A percentile compares a stretch with the other conserved stretches of the same genome.
These are phyloP conservation scores for Penicillium sp. DNA, from an alignment of 2,329 filamentous ascomycete genomes.

Conservation along the genomic window DNA sequence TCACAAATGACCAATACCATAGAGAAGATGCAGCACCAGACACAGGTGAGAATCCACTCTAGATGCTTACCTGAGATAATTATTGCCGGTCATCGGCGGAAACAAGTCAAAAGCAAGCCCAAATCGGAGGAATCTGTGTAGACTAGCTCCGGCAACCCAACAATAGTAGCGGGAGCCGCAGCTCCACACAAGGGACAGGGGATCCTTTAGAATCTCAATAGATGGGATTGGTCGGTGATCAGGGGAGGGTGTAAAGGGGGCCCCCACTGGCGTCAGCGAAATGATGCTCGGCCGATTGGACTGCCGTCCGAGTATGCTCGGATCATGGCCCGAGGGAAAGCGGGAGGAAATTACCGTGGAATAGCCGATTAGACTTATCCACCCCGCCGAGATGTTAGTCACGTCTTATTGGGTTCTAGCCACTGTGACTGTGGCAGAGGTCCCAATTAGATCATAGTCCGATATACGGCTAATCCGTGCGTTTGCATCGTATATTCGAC, in stretches of 20 bases:
- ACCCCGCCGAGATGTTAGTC: constrained; percentile 4
- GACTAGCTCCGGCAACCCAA: neutral
- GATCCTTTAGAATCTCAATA: neutral
- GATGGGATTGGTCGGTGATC: constrained; percentile 7
- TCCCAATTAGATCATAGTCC: neutral
- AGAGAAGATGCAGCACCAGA: neutral
- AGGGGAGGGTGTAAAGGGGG: neutral
- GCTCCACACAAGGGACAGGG: neutral
- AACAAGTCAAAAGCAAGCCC: neutral
- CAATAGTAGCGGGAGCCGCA: constrained; percentile 8
- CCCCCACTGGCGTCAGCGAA: neutral
- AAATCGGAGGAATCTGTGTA: constrained; percentile 16
- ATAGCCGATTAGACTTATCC: constrained; percentile 17
- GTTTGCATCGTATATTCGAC: neutral
- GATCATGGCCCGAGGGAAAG: constrained; percentile 13
- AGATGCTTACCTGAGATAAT: neutral
- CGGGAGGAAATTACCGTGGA: constrained; percentile 17
- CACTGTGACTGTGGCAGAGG: neutral
- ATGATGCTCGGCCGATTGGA: constrained; percentile 6
- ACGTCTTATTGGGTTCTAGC: neutral
- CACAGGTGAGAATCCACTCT: neutral
- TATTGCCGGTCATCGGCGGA: constrained; percentile 24
- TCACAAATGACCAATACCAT: neutral
- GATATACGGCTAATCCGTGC: neutral
- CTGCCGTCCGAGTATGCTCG: constrained; percentile 7